Evolutionary conservation across 2,329 filamentous ascomycete species (phyloP).

Genomic region (Alternaria panax): DNA sequence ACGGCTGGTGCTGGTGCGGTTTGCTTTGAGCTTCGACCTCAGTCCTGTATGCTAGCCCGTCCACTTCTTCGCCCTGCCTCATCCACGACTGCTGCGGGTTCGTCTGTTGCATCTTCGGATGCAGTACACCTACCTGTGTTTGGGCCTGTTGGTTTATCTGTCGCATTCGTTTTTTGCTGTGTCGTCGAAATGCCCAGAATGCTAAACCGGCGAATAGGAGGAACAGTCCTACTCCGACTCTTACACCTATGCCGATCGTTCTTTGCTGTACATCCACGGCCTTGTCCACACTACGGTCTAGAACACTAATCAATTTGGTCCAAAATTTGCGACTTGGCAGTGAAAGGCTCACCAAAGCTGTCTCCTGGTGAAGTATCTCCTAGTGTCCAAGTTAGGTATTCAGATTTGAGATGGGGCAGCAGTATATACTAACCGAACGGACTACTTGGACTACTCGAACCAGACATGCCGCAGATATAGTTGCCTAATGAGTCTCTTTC

Average conservation of each 20-base stretch:
- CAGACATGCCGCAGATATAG: background rate
- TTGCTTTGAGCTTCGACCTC: slow-evolving; percentile 3
- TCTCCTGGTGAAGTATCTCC: background rate
- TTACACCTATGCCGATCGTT: background rate
- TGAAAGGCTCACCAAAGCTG: background rate
- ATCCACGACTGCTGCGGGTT: background rate
- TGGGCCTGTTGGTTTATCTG: slow-evolving; percentile 8
- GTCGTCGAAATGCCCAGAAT: slow-evolving; percentile 2
- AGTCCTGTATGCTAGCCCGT: slow-evolving; percentile 5
- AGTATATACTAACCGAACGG: background rate
- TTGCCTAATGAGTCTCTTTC: background rate
- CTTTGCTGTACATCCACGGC: slow-evolving; percentile 1
- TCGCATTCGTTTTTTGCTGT: slow-evolving; percentile 6
- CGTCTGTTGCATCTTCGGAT: background rate
- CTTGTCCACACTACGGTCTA: too few species aligned
- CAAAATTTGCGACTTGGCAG: background rate
- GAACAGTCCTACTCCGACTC: slow-evolving; percentile 5
- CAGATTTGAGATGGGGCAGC: background rate
- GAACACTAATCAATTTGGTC: background rate
- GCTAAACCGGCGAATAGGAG: slow-evolving; percentile 3
- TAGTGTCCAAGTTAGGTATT: background rate
- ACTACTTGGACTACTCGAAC: background rate
- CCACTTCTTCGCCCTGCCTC: background rate
- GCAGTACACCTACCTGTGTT: background rate
- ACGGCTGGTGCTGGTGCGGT: background rate